Evolutionary conservation across 352 stramenopile genomes (phyloP).

Genomic region (Globisporangium splendens): DNA sequence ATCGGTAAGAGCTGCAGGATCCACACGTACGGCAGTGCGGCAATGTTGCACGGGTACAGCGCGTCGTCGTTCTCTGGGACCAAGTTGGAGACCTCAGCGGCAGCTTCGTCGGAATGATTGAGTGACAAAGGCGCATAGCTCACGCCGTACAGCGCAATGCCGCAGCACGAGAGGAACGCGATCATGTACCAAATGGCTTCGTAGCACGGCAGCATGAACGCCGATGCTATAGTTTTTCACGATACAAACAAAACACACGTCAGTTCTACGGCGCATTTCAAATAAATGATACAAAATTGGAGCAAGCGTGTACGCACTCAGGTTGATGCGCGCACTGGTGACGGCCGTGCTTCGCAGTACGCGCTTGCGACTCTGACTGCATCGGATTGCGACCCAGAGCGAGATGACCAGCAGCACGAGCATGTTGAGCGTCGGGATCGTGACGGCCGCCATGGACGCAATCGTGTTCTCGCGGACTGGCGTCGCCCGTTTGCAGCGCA

Average conservation of each 20-base stretch:
- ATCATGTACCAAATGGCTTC: constrained; percentile 86
- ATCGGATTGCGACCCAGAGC: constrained; percentile 64
- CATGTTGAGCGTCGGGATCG: constrained; percentile 66
- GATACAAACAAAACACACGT: constrained; percentile 3
- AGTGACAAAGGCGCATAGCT: constrained; percentile 31
- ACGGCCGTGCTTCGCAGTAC: constrained; percentile 51
- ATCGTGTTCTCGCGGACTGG: constrained; percentile 29
- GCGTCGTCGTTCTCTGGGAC: constrained; percentile 17
- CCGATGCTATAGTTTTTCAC: constrained; percentile 39
- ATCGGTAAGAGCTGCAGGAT: constrained; percentile 76
- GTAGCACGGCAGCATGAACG: constrained; percentile 87
- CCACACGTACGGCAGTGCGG: constrained; percentile 62
- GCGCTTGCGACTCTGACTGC: constrained; percentile 69
- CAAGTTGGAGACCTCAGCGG: constrained; percentile 8
- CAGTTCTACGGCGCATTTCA: too few relatives aligned
- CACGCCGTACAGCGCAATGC: constrained; percentile 44
- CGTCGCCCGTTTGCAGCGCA: constrained; percentile 31
- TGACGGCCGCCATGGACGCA: constrained; percentile 35
- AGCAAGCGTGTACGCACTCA: constrained; percentile 48
- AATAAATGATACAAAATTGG: not conserved
- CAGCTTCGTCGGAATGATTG: constrained; percentile 17
- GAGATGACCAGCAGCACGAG: constrained; percentile 67
- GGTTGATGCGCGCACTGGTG: constrained; percentile 57
- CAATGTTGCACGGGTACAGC: constrained; percentile 53
- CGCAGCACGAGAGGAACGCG: constrained; percentile 41